Base-by-base conservation (phyloP, 495 filamentous ascomycete species). In the Penicillium steckii region DNA sequence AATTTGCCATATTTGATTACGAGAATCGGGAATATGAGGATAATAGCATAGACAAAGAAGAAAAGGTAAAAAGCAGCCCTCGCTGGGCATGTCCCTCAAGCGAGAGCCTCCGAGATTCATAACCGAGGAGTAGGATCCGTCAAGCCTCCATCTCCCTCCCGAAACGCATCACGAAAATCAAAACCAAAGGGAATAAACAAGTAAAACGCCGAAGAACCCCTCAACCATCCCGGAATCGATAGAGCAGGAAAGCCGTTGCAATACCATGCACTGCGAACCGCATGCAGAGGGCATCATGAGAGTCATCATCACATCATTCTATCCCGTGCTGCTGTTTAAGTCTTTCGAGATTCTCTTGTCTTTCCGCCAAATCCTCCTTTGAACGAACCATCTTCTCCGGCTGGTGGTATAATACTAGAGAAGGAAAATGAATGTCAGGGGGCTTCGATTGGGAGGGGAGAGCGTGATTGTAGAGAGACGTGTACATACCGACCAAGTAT, bases 241-340 rank as follows among this genome's bases (percentile, higher is more conserved):
- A 69, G 54, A 61, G 65, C 44, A 56, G 59, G 52, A 65, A 44
- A 67, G 63, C 49, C 62, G 52, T 66, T 54, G 65, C 56, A 63
- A 63, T 53, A 63, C 59, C 54, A 61, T 60, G 66, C 67, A 64
- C 69, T 65, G 70, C 68, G 57, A 65, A 58, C 66, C 69, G 66
- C 62, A 61, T 59, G 65, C 62, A 74, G 63, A 67, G 66, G 63
- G 66, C 62, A 71, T 59, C 56, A 63, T 65, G 60, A 69, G 53
- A 61, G 65, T 62, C 62, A 56, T 62, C 62, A 56, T 66, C 57
- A 66, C 60, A 55, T 92, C 86, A 98, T 84, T 96, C 95, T 81
- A 98, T 98, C 65, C 91, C 92, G 74, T 98, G 90, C 69, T 97
- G 89, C 68, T 86, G 85, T 79, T 98, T 98, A 76, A 96, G 82